Evolutionary conservation across 768 basidiomycete genomes (phyloP).

Genomic region (Porphyrellus cyaneotinctus): DNA sequence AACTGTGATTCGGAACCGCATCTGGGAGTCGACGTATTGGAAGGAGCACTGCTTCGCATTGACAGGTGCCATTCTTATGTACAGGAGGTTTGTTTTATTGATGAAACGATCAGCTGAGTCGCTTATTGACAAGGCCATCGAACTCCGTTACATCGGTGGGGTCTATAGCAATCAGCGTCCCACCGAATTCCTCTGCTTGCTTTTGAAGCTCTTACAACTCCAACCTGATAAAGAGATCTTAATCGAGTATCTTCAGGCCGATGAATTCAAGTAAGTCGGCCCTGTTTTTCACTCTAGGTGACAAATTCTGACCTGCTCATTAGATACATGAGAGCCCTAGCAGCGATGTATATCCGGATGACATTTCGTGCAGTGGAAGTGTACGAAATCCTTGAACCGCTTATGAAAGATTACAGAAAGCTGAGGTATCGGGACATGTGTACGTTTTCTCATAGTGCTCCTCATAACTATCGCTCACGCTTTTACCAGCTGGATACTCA

Average conservation of each 20-base stretch:
- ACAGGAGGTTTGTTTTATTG: neutral
- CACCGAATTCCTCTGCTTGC: conserved; percentile 88
- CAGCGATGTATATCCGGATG: conserved; percentile 92
- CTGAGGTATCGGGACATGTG: conserved; percentile 76
- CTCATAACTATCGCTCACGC: neutral
- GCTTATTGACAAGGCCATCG: conserved; percentile 90
- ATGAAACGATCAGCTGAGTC: conserved; percentile 63
- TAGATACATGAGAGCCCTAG: conserved; percentile 91
- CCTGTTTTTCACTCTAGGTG: neutral
- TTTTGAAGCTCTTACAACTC: conserved; percentile 91
- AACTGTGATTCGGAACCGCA: conserved; percentile 92
- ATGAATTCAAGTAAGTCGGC: conserved; percentile 92
- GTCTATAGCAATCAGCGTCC: conserved; percentile 95
- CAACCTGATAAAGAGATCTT: conserved; percentile 98
- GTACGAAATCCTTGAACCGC: conserved; percentile 88
- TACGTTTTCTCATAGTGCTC: conserved; percentile 35
- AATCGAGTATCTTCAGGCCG: conserved; percentile 90
- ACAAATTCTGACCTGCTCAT: neutral
- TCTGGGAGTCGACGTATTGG: conserved; percentile 94
- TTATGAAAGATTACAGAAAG: conserved; percentile 92
- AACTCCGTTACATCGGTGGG: conserved; percentile 79
- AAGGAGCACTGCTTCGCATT: conserved; percentile 99
- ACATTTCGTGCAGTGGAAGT: conserved; percentile 89
- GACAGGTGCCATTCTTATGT: conserved; percentile 53
- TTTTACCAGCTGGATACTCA: conserved; percentile 67